These are phyloP conservation scores for Corymbia citriodora DNA, from an alignment of 441 rosid genomes.

Conservation along the genomic window DNA sequence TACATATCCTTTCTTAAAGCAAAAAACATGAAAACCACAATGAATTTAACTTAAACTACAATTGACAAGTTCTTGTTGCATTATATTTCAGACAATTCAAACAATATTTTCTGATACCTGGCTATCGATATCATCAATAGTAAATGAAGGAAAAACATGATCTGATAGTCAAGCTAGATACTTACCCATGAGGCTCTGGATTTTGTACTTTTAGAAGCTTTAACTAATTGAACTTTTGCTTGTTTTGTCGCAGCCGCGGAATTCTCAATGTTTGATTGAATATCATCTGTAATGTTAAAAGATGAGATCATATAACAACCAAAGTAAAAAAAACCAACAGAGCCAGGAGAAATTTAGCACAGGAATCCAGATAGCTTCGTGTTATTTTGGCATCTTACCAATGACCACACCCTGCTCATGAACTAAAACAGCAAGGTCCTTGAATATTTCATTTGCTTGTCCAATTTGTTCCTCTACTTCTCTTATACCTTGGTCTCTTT, in stretches of 20 bases:
- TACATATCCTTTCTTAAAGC: not conserved
- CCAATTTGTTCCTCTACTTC: slow-evolving; percentile 63
- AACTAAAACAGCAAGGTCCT: slow-evolving; percentile 68
- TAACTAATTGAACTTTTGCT: slow-evolving; percentile 45
- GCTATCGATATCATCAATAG: not conserved
- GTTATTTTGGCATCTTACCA: slow-evolving; percentile 33
- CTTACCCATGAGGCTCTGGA: slow-evolving; percentile 61
- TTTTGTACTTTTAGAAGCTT: slow-evolving; percentile 54
- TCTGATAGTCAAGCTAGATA: not conserved
- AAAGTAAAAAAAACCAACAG: not conserved
- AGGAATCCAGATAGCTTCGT: not conserved
- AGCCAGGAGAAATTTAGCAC: not conserved
- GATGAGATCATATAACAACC: not conserved
- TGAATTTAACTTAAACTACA: not conserved
- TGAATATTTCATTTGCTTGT: slow-evolving; percentile 61
- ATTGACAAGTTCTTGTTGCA: not conserved
- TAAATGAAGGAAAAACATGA: not conserved
- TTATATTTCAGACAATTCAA: not conserved
- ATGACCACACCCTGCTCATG: slow-evolving; percentile 67
- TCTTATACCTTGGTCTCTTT: slow-evolving; percentile 61
- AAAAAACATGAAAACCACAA: not conserved
- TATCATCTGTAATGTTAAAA: slow-evolving; percentile 39
- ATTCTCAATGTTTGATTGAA: slow-evolving; percentile 51
- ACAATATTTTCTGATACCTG: not conserved
- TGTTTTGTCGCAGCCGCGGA: slow-evolving; percentile 47